Base-by-base conservation (phyloP, 768 basidiomycete genomes). In the Zangia roseola region DNA sequence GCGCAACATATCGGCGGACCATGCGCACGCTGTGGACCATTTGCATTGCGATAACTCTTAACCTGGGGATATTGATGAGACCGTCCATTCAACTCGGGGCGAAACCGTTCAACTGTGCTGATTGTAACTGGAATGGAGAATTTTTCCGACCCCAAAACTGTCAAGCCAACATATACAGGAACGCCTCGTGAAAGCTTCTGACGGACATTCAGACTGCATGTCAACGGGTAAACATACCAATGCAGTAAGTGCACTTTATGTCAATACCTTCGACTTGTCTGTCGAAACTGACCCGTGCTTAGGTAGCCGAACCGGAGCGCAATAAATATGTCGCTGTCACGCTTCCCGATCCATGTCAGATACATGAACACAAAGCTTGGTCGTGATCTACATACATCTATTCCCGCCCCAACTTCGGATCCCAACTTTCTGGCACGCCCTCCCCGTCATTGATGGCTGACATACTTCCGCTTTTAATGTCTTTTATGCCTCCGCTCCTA, bases 141-240 rank as follows among this genome's bases (percentile, higher is more conserved):
- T 47, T 43, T 38, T 39, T 24, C 45, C 41, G 52, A 59, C 65
- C 65, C 65, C 54, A 69, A 69, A 66, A 58, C 67, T 67, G 65
- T 67, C 65, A 67, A 12, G 12, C 36, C 40, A 34, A 20, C 40
- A 28, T 31, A 31, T 31, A 57, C 56, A 62, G 58, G 45, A 52
- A 53, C 56, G 47, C 59, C 45, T 48, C 52, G 38, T 48, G 54
- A 54, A 56, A 24, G 24, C 46, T n/a, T 38, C 34, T 34, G 56
- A 38, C 38, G 43, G 38, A 21, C 44, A 26, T 19, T 35, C 31
- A 14, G 31, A 31, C 31, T 16, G 59, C 43, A 14, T 48, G 59
- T 57, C 46, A 54, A 28, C 50, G 61, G 47, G 49, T 42, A 52
- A 42, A 46, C 9, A 42, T 20, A 26, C 47, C 5, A 28, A 51